Conservation (phyloP, 257 asterid genomes). For the Forsythia suspensa region DNA sequence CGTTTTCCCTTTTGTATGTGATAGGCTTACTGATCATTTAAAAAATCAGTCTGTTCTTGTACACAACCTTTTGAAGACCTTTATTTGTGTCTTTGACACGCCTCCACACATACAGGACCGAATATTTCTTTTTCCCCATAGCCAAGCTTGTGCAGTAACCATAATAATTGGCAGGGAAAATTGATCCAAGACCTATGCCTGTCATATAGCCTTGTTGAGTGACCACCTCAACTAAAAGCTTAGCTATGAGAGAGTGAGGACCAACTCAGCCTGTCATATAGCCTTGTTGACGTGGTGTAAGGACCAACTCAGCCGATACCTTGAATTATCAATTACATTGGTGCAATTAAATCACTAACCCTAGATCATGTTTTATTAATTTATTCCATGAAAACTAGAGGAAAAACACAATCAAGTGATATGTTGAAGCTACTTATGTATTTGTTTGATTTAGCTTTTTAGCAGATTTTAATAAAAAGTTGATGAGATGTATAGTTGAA, state of each 20-base stretch:
- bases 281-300: not conserved
- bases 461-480: too few species aligned
- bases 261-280: not conserved
- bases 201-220: not conserved
- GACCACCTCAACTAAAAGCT: not conserved
- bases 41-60: not conserved
- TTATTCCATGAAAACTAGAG: not conserved
- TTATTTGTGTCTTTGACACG: not conserved
- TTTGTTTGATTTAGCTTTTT: too few species aligned
- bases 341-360: not conserved
- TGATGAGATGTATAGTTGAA: too few species aligned
- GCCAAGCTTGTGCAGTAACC: not conserved
- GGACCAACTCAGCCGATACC: not conserved
- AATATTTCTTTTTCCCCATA: not conserved
- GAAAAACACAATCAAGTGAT: not conserved
- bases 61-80: not conserved
- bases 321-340: not conserved
- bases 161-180: not conserved
- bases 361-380: not conserved
- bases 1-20: not conserved
- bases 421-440: not conserved
- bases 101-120: not conserved
- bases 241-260: not conserved
- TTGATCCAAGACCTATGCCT: not conserved
- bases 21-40: not conserved